Conservation (phyloP, 169 alveolate genomes). For the Plasmodium malariae region DNA sequence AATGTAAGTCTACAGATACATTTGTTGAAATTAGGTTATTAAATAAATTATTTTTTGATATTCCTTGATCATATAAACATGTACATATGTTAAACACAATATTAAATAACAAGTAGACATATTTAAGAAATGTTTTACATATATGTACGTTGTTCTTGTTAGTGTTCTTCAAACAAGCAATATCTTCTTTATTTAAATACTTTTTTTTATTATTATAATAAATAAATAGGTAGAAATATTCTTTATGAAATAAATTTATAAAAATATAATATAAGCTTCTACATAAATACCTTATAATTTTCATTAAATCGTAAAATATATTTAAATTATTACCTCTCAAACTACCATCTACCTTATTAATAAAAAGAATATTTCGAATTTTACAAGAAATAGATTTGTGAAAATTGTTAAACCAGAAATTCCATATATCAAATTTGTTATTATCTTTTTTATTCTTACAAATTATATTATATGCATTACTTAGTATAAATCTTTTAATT, state of each 20-base stretch:
- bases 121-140: constrained; percentile 50
- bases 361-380: constrained; percentile 37
- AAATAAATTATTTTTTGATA: constrained; percentile 8
- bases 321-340: constrained; percentile 13
- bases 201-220: not conserved
- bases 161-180: not conserved
- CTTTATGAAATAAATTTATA: constrained; percentile 47
- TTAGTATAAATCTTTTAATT: constrained; percentile 45
- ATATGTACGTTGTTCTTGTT: constrained; percentile 1
- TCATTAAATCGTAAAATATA: constrained; percentile 19
- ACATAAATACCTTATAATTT: constrained; percentile 52
- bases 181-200: not conserved
- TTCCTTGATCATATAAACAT: constrained; percentile 25
- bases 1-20: constrained; percentile 23
- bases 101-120: constrained; percentile 62
- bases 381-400: constrained; percentile 41
- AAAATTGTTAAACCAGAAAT: constrained; percentile 64
- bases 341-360: not conserved
- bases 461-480: constrained; percentile 35
- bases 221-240: constrained; percentile 56
- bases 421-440: constrained; percentile 42
- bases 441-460: not conserved
- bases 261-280: constrained; percentile 63
- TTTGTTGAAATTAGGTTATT: constrained; percentile 41
- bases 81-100: constrained; percentile 62